phyloP scores from a whole-genome alignment of 495 filamentous ascomycete species.

The Trichoderma reesei region DNA sequence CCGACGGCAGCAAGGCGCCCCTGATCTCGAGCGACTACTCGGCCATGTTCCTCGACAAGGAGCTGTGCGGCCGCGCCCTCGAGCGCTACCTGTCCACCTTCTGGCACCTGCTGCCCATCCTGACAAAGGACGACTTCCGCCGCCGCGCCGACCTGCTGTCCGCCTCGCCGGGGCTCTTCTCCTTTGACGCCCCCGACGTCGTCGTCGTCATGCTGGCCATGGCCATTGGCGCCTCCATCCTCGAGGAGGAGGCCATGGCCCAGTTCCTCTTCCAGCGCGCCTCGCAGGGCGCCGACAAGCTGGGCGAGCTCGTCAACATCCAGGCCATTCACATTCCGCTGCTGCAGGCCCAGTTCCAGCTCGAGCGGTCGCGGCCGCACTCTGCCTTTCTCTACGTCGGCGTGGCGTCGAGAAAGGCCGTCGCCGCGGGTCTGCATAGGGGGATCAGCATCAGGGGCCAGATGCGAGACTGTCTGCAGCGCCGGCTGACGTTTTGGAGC shows the following conservation, averaged over 20 bases:
- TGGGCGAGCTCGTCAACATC: background rate
- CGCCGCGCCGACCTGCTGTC: background rate
- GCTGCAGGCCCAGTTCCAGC: background rate
- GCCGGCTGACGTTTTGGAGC: background rate
- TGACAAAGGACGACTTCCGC: constrained; percentile 3
- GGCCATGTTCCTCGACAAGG: background rate
- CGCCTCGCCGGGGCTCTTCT: background rate
- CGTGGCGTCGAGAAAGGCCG: background rate
- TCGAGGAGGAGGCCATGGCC: background rate
- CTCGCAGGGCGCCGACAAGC: background rate
- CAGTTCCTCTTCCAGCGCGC: constrained; percentile 5
- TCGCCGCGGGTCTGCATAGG: background rate
- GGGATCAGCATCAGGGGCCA: background rate
- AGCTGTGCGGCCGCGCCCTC: background rate
- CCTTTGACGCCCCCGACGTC: background rate
- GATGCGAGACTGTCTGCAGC: background rate
- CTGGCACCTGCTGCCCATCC: constrained; percentile 1
- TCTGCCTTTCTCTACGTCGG: background rate
- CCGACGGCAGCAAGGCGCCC: background rate
- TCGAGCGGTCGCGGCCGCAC: background rate
- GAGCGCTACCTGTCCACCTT: background rate
- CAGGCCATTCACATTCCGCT: background rate
- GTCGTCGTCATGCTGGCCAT: background rate
- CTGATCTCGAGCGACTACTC: background rate
- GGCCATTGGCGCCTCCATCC: background rate